A percentile compares a stretch with the other conserved stretches of the same genome.
Conservation (phyloP, 306 rosid species). For the Alnus glutinosa region DNA sequence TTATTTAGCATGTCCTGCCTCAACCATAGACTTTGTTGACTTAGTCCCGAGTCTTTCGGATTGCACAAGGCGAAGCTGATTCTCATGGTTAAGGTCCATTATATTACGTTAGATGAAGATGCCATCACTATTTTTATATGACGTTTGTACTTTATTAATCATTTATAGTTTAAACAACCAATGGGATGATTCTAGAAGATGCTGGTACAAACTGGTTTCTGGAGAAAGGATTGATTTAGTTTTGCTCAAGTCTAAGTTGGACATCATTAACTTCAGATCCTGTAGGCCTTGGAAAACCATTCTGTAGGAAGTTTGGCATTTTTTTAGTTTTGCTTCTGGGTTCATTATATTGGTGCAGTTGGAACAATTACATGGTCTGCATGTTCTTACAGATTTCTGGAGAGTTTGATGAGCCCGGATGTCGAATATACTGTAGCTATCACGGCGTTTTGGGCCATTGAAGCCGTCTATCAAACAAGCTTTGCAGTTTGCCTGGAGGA, state of each 20-base stretch:
- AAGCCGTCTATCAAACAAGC: slow-evolving; percentile 84
- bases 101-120: background rate
- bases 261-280: background rate
- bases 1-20: background rate
- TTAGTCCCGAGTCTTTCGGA: background rate
- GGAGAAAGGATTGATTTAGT: background rate
- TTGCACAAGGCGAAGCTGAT: background rate
- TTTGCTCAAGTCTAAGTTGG: background rate
- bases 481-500: slow-evolving; percentile 69
- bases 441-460: slow-evolving; percentile 77
- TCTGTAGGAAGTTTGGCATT: background rate
- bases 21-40: background rate
- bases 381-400: slow-evolving; percentile 62
- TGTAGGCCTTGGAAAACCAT: background rate
- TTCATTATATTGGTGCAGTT: background rate
- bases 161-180: background rate
- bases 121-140: background rate
- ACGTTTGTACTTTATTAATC: background rate
- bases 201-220: background rate
- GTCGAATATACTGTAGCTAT: slow-evolving; percentile 63
- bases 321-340: background rate
- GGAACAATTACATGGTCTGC: slow-evolving; percentile 3
- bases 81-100: background rate
- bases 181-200: background rate
- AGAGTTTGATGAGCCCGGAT: slow-evolving; percentile 57